Evolutionary conservation across 2,329 filamentous ascomycete genomes (phyloP).

Genomic region (Lachnellula occidentalis): DNA sequence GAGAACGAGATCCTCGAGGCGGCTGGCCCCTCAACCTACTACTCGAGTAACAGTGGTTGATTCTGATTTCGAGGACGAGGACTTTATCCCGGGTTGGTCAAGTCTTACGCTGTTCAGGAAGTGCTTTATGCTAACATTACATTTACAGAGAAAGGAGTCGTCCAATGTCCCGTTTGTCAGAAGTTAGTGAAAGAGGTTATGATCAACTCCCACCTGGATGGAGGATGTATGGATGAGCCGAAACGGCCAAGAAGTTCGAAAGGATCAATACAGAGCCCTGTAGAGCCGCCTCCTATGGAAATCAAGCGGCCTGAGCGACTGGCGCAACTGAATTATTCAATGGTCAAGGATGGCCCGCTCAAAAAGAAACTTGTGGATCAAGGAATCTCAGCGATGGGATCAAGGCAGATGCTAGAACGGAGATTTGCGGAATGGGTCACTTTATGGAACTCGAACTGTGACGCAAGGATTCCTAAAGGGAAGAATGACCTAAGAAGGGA

Average conservation of each 20-base stretch:
- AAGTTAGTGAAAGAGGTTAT: slow-evolving; percentile 70
- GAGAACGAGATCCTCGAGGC: slow-evolving; percentile 46
- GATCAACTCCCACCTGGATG: slow-evolving; percentile 79
- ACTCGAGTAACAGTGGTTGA: slow-evolving; percentile 31
- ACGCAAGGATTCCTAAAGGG: slow-evolving; percentile 66
- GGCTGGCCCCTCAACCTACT: slow-evolving; percentile 37
- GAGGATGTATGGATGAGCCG: slow-evolving; percentile 25
- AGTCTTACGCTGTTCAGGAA: not conserved
- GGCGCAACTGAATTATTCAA: slow-evolving; percentile 76
- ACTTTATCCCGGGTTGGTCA: slow-evolving; percentile 26
- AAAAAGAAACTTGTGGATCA: slow-evolving; percentile 77
- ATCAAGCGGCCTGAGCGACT: slow-evolving; percentile 37
- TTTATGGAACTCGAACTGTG: slow-evolving; percentile 95
- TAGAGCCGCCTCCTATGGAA: slow-evolving; percentile 21
- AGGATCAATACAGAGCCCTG: not conserved
- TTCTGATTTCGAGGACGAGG: slow-evolving; percentile 23
- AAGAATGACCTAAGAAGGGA: slow-evolving; percentile 71
- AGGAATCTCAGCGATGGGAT: slow-evolving; percentile 67
- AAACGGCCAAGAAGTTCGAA: not conserved
- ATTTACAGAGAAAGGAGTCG: slow-evolving; percentile 49
- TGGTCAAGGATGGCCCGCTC: slow-evolving; percentile 74
- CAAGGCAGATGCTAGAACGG: slow-evolving; percentile 63
- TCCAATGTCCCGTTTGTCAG: slow-evolving; percentile 75
- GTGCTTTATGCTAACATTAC: slow-evolving; percentile 2
- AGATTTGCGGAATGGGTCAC: slow-evolving; percentile 93